Percentiles rank a stretch among this genome's conserved stretches.
Evolutionary conservation across 768 basidiomycete genomes (phyloP).

Genomic region (Amanita brunnescens): DNA sequence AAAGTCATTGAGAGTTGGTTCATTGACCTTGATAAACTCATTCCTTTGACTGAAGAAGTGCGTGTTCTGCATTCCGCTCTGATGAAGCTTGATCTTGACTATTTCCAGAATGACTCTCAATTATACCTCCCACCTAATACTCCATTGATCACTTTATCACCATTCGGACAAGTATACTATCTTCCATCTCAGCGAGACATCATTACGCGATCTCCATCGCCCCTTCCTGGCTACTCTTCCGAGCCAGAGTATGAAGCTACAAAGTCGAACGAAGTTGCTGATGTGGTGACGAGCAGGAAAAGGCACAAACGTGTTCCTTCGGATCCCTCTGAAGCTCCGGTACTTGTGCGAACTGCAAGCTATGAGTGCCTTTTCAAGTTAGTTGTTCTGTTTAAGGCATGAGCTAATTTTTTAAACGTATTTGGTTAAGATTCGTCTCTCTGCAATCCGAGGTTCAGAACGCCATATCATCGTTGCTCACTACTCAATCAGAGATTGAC

Average conservation of each 20-base stretch:
- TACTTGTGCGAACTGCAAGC: slow-evolving; percentile 36
- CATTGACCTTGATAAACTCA: slow-evolving; percentile 47
- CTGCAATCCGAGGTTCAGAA: slow-evolving; percentile 46
- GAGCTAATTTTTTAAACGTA: slow-evolving; percentile 4
- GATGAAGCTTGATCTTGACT: slow-evolving; percentile 1
- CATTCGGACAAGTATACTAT: slow-evolving; percentile 53
- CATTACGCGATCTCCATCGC: slow-evolving; percentile 40
- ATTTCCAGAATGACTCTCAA: slow-evolving; percentile 13
- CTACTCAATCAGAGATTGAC: slow-evolving; percentile 41
- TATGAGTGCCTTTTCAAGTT: slow-evolving; percentile 72
- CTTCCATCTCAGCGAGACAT: slow-evolving; percentile 30
- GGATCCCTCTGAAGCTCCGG: slow-evolving; percentile 7
- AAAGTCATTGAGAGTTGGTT: slow-evolving; percentile 60
- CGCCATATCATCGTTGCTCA: slow-evolving; percentile 37
- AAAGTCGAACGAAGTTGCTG: slow-evolving; percentile 27
- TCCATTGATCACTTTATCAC: slow-evolving; percentile 55
- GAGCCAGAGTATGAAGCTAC: slow-evolving; percentile 56
- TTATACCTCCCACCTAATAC: slow-evolving; percentile 61
- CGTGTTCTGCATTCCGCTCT: slow-evolving; percentile 15
- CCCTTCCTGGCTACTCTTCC: slow-evolving; percentile 55
- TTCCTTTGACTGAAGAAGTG: slow-evolving; percentile 57
- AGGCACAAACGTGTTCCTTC: background rate
- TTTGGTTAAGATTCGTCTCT: slow-evolving; percentile 35
- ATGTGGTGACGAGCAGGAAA: background rate
- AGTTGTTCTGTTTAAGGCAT: slow-evolving; percentile 14